A percentile compares a stretch with the other conserved stretches of the same genome.
These are phyloP conservation scores for Yamagishiella unicocca DNA, from an alignment of 139 green algal genomes.

Conservation along the genomic window DNA sequence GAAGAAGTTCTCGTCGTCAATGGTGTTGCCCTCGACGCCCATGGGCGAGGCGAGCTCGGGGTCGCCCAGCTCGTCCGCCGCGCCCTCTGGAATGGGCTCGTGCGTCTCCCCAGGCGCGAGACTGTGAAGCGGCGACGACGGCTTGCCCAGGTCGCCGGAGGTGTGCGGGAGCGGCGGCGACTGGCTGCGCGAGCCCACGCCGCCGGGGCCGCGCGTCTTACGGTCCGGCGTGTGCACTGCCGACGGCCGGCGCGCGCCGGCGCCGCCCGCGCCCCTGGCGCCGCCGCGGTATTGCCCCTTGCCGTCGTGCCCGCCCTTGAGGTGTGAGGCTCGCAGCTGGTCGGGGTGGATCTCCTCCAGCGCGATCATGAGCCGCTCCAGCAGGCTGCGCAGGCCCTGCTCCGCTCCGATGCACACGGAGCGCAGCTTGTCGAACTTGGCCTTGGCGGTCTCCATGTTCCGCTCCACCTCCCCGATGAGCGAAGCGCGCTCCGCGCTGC, in stretches of 20 bases:
- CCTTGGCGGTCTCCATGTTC: conserved; percentile 59
- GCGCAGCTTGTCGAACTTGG: conserved; percentile 77
- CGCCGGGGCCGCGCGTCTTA: conserved; percentile 11
- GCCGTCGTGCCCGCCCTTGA: conserved; percentile 32
- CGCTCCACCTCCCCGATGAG: conserved; percentile 64
- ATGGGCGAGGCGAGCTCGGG: not conserved
- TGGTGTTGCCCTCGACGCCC: conserved; percentile 62
- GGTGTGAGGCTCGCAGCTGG: conserved; percentile 44
- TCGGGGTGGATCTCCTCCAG: conserved; percentile 57
- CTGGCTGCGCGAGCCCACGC: not conserved
- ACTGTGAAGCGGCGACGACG: conserved; percentile 9
- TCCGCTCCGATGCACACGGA: conserved; percentile 78
- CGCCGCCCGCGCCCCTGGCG: not conserved
- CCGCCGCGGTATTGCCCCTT: not conserved
- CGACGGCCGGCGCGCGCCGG: not conserved
- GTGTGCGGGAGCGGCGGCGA: conserved; percentile 34
- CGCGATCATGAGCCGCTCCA: conserved; percentile 68
- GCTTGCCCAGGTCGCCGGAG: conserved; percentile 4
- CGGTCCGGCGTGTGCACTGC: conserved; percentile 42
- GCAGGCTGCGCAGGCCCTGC: conserved; percentile 70
- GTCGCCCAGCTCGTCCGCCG: conserved; percentile 2
- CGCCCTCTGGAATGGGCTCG: conserved; percentile 27
- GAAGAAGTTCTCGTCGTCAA: conserved; percentile 79
- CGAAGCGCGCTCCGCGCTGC: conserved; percentile 45
- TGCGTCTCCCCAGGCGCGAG: not conserved